Percentiles rank a stretch among this genome's conserved stretches.
Evolutionary conservation across 108 stramenopile genomes (phyloP).

Genomic region (Cyclotella atomus): DNA sequence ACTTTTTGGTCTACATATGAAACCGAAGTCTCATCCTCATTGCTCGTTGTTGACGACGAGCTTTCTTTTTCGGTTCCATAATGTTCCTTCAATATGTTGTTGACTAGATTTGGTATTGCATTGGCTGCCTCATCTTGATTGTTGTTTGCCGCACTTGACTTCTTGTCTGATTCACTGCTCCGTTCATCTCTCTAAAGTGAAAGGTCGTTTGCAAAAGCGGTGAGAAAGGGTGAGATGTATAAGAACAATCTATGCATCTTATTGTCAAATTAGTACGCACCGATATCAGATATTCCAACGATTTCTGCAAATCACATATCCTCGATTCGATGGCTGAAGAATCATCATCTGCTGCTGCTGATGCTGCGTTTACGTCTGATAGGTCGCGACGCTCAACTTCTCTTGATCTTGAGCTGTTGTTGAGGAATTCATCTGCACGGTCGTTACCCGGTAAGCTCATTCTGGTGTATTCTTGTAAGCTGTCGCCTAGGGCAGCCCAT

Average conservation of each 20-base stretch:
- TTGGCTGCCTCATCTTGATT: slow-evolving; percentile 10
- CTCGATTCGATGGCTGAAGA: no score
- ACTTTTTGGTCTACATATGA: not conserved
- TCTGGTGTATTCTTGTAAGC: no score
- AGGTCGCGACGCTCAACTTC: no score
- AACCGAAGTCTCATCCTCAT: not conserved
- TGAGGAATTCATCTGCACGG: not conserved
- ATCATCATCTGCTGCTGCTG: no score
- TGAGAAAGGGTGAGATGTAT: no score
- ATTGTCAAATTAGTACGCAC: not conserved
- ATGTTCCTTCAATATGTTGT: slow-evolving; percentile 28
- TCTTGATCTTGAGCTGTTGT: no score
- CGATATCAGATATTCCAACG: slow-evolving; percentile 36
- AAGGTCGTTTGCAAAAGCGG: no score
- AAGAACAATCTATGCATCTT: no score
- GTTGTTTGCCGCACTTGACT: not conserved
- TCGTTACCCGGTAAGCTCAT: not conserved
- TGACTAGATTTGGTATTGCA: slow-evolving; percentile 36
- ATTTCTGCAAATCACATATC: slow-evolving; percentile 20
- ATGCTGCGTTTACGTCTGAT: no score
- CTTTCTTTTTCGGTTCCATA: not conserved
- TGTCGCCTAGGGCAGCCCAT: no score
- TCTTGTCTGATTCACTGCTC: no score
- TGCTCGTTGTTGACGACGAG: not conserved
- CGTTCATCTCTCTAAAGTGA: no score